These are phyloP conservation scores for Eurotiales sp. DNA, from an alignment of 2,329 filamentous ascomycete genomes.

Conservation along the genomic window DNA sequence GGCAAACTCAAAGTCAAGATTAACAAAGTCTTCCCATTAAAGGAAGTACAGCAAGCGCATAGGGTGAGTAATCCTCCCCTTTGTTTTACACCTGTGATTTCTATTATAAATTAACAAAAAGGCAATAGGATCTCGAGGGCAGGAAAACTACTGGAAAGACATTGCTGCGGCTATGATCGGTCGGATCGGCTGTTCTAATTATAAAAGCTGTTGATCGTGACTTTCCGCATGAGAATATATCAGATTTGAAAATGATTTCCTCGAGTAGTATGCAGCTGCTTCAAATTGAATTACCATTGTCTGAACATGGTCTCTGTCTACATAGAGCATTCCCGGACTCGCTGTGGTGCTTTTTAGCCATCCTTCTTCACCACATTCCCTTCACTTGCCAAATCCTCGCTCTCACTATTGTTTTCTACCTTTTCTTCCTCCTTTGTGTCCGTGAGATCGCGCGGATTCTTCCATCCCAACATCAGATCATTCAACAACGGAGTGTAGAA, in stretches of 20 bases:
- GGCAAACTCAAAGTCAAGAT: slow-evolving; percentile 69
- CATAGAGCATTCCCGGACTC: too few species aligned
- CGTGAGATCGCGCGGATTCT: slow-evolving; percentile 44
- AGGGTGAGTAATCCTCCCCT: slow-evolving; percentile 31
- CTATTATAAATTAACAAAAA: slow-evolving; percentile 3
- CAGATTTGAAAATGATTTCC: too few species aligned
- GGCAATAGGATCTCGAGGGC: slow-evolving; percentile 65
- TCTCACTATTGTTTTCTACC: slow-evolving; percentile 6
- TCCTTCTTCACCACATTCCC: neutral
- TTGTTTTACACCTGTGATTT: too few species aligned
- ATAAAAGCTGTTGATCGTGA: too few species aligned
- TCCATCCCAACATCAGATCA: slow-evolving; percentile 65
- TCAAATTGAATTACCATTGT: too few species aligned
- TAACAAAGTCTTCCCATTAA: slow-evolving; percentile 72
- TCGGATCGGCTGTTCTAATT: too few species aligned
- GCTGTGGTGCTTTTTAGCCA: too few species aligned
- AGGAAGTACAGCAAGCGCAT: slow-evolving; percentile 69
- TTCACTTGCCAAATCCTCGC: neutral
- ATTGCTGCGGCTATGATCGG: slow-evolving; percentile 64
- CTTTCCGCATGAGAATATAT: too few species aligned
- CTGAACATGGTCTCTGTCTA: too few species aligned
- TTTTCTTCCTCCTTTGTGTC: slow-evolving; percentile 12
- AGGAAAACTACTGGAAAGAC: slow-evolving; percentile 82
- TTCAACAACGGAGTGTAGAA: slow-evolving; percentile 66
- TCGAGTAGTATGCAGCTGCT: too few species aligned